A percentile compares a stretch with the other conserved stretches of the same genome.
Conservation (phyloP, 345 rosid species). For the Eucalyptus polyanthemos region DNA sequence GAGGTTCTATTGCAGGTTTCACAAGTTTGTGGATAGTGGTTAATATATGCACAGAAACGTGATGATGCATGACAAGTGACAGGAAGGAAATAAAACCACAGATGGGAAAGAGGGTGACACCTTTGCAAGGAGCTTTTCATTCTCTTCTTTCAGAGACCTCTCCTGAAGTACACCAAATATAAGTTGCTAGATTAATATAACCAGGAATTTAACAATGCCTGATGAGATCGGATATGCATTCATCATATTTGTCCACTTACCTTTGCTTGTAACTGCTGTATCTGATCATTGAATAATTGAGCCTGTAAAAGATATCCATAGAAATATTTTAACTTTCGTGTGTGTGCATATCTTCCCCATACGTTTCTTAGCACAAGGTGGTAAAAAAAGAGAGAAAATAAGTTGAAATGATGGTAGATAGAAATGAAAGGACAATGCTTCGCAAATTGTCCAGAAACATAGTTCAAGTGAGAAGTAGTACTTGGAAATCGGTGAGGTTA, state of each 20-base stretch:
- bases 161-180: slow-evolving; percentile 17
- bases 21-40: not conserved
- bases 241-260: not conserved
- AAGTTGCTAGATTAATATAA: not conserved
- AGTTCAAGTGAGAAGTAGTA: not conserved
- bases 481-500: not conserved
- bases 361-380: not conserved
- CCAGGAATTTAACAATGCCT: not conserved
- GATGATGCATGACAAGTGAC: not conserved
- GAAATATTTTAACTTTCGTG: not conserved
- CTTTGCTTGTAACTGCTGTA: slow-evolving; percentile 27
- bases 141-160: slow-evolving; percentile 24
- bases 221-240: not conserved
- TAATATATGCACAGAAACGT: not conserved
- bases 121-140: slow-evolving; percentile 15
- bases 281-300: slow-evolving; percentile 22
- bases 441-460: not conserved
- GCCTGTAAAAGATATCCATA: slow-evolving; percentile 2
- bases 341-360: not conserved
- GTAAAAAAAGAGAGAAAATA: not conserved
- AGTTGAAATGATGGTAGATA: not conserved
- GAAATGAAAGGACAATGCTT: not conserved
- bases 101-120: slow-evolving; percentile 3
- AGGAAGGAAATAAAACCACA: not conserved
- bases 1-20: not conserved